Evolutionary conservation across 2,329 filamentous ascomycete species (phyloP), one percentile per base, ranked within the genome.

Genomic region (Phyllosticta ampelicida): DNA sequence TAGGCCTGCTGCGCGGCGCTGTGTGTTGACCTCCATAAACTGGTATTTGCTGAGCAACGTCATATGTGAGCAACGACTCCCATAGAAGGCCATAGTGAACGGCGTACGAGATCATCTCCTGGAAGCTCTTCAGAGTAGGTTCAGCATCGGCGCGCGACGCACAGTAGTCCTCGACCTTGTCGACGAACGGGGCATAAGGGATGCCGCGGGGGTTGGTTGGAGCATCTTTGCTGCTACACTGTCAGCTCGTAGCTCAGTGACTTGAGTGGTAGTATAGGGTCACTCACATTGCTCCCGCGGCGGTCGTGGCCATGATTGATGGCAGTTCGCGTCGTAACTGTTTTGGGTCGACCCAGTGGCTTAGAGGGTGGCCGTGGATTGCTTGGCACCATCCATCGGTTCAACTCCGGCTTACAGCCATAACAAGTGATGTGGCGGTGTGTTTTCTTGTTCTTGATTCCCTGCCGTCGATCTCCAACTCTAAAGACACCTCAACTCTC

Each of bases 1-100:
- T 58, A 99, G 77, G 1, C 91, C 90, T 3, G 81, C 79, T 56
- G 88, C 86, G 53, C 94, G 83, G 62, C 90, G 82, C 72, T 95
- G 87, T 60, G 94, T 88, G 73, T 96, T 97, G 70, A 87, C 79
- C 76, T 97, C 90, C 94, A 99, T 99, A 76, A 97, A 99, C 73
- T 97, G 94, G 77, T 99, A 99, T 80, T 99, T 99, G 66, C 90
- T 95, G 70, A 3, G 36, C 36, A 16, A 71, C 70, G 68, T 4
- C 9, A 20, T 19, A 29, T 55, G 48, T 55, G 53, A 21, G 18
- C 13, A 21, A 48, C 21, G 20, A n/a, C 20, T 11, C 19, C 28
- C 18, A 77, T n/a, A 23, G 53, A 50, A 36, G 48, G 2, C 13
- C 4, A 13, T 13, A 2, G 10, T 1, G 3, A 13, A 30, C 28